These are phyloP conservation scores for Tetradesmus lagerheimii DNA, from an alignment of 139 green algal species.

Conservation along the genomic window DNA sequence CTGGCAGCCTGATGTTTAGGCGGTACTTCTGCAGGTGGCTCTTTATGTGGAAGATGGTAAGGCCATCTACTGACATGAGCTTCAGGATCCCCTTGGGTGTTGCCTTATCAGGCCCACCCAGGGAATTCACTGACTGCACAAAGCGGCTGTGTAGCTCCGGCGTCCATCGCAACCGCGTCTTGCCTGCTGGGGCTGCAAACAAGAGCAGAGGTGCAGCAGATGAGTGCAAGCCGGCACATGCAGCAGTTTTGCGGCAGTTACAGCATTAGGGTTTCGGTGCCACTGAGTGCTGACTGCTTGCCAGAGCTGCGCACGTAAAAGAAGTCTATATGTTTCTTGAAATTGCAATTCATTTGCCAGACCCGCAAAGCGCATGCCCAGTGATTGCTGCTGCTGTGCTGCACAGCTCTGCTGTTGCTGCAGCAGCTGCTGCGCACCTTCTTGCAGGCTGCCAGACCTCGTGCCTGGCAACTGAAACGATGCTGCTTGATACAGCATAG, in stretches of 20 bases:
- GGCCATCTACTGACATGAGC: conserved; percentile 71
- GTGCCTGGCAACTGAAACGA: conserved; percentile 12
- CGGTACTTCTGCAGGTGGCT: conserved; percentile 93
- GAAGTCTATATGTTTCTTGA: too few relatives aligned
- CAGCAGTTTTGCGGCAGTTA: background rate
- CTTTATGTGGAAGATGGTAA: conserved; percentile 97
- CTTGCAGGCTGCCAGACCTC: conserved; percentile 5
- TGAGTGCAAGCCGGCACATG: background rate
- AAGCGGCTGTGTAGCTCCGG: conserved; percentile 70
- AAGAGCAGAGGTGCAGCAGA: background rate
- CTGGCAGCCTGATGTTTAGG: conserved; percentile 83
- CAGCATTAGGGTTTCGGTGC: background rate
- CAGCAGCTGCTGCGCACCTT: background rate
- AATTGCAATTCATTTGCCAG: too few relatives aligned
- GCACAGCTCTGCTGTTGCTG: background rate
- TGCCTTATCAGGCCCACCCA: conserved; percentile 72
- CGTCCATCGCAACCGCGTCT: conserved; percentile 74
- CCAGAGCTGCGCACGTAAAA: too few relatives aligned
- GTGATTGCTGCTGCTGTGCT: background rate
- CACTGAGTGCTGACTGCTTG: too few relatives aligned
- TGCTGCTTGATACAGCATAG: conserved; percentile 15
- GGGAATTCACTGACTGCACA: conserved; percentile 55
- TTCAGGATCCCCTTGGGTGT: conserved; percentile 80
- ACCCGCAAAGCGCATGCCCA: too few relatives aligned
- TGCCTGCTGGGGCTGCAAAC: conserved; percentile 39